phyloP scores from a whole-genome alignment of 768 basidiomycete species.

The Pseudohyphozyma bogoriensis region DNA sequence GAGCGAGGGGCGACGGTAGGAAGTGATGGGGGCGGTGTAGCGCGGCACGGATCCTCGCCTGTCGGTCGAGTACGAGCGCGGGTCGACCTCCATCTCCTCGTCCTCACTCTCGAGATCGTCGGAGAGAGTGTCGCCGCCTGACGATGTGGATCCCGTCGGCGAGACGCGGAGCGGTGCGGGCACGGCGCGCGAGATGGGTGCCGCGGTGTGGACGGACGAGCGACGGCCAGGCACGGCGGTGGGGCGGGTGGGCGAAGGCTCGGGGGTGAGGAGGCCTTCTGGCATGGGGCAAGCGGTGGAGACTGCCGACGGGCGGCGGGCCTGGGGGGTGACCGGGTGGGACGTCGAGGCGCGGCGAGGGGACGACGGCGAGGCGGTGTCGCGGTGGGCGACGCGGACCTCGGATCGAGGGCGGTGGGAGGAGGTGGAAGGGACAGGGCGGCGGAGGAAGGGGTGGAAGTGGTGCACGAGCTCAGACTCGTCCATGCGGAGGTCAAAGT shows the following conservation, averaged over 20 bases:
- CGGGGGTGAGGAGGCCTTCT: conserved; percentile 19
- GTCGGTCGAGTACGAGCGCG: neutral
- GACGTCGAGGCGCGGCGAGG: neutral
- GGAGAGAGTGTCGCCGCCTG: too few relatives aligned
- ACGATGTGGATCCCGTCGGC: too few relatives aligned
- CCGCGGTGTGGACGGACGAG: too few relatives aligned
- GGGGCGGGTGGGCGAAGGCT: conserved; percentile 21
- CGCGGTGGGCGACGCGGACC: too few relatives aligned
- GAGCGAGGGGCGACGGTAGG: too few relatives aligned
- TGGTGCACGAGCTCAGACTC: conserved; percentile 61
- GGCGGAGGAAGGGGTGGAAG: conserved; percentile 50
- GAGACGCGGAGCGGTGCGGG: neutral
- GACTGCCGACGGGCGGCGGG: conserved; percentile 18
- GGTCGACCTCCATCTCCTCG: neutral
- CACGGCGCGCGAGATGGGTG: too few relatives aligned
- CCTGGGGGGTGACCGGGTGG: neutral
- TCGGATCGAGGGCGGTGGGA: too few relatives aligned
- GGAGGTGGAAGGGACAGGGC: conserved; percentile 25
- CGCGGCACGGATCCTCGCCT: too few relatives aligned
- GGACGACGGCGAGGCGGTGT: too few relatives aligned
- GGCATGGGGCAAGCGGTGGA: neutral
- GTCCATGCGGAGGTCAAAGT: conserved; percentile 83
- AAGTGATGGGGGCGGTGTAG: too few relatives aligned
- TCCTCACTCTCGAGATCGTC: neutral
- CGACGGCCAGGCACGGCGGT: too few relatives aligned